Conservation (phyloP, 768 basidiomycete genomes). For the Clitopilus passeckerianus region DNA sequence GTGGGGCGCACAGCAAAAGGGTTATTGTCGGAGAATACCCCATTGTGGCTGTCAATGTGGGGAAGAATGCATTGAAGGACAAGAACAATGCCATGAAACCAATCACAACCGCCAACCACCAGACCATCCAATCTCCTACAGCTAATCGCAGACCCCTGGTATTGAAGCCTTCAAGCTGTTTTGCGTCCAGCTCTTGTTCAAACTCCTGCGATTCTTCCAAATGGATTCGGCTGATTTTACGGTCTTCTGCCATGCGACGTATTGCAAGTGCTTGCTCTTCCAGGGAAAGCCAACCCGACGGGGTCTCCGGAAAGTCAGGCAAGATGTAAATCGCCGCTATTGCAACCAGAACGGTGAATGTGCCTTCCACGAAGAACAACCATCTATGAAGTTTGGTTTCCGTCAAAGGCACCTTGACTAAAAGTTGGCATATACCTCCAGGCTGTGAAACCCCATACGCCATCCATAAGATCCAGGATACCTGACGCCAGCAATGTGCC, state of each 20-base stretch:
- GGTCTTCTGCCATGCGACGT: slow-evolving; percentile 64
- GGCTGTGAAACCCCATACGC: slow-evolving; percentile 64
- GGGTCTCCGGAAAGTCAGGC: slow-evolving; percentile 74
- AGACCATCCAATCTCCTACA: slow-evolving; percentile 76
- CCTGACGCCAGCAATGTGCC: slow-evolving; percentile 79
- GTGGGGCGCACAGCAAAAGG: slow-evolving; percentile 75
- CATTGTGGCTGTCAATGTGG: slow-evolving; percentile 69
- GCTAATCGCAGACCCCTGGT: slow-evolving; percentile 55
- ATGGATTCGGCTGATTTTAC: slow-evolving; percentile 45
- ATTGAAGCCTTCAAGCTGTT: slow-evolving; percentile 17
- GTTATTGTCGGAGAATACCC: slow-evolving; percentile 62
- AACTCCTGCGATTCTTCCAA: slow-evolving; percentile 25
- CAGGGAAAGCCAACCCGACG: slow-evolving; percentile 50
- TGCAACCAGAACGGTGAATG: slow-evolving; percentile 52
- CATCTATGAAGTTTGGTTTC: slow-evolving; percentile 38
- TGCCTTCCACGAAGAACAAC: slow-evolving; percentile 75
- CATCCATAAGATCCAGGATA: slow-evolving; percentile 73
- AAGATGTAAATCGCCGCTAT: slow-evolving; percentile 61
- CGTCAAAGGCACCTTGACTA: background rate
- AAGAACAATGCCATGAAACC: slow-evolving; percentile 57
- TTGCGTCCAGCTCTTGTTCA: background rate
- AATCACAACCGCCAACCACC: slow-evolving; percentile 69
- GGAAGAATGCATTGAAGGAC: slow-evolving; percentile 80
- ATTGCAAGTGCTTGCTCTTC: slow-evolving; percentile 58
- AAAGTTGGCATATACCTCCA: slow-evolving; percentile 55